These are phyloP conservation scores for Entomophthora muscae DNA, from an alignment of 371 early-diverging fungal genomes.

Conservation along the genomic window DNA sequence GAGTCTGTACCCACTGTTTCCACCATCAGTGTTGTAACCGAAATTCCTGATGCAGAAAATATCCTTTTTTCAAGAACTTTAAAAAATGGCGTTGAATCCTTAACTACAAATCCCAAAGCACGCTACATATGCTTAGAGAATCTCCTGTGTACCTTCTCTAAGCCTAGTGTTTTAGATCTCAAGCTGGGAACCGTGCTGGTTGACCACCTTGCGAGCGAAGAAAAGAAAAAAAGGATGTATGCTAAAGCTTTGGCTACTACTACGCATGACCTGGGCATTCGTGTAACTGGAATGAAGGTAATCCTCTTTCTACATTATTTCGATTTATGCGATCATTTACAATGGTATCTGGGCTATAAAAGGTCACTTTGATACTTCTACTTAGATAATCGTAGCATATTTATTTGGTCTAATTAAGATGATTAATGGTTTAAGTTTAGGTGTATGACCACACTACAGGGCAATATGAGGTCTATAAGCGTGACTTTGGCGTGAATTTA, in stretches of 20 bases:
- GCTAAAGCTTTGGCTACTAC: constrained; percentile 4
- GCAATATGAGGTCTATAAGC: neutral
- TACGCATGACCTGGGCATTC: neutral
- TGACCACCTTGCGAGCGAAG: constrained; percentile 1
- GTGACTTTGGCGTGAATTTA: neutral
- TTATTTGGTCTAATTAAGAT: no score
- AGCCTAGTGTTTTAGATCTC: constrained; percentile 9
- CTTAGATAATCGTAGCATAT: no score
- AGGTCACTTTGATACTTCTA: no score
- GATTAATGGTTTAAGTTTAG: neutral
- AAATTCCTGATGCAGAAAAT: neutral
- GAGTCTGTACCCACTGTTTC: neutral
- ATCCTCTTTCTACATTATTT: neutral
- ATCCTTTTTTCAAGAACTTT: neutral
- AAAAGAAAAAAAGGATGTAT: constrained; percentile 3
- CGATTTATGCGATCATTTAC: neutral
- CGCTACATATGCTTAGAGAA: constrained; percentile 7
- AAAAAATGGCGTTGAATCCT: neutral
- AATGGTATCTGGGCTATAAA: no score
- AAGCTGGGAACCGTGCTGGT: constrained; percentile 3
- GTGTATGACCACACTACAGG: neutral
- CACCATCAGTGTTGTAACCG: neutral
- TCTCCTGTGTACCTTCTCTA: neutral
- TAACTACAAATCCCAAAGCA: neutral
- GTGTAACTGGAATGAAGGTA: constrained; percentile 9